Evolutionary conservation across 495 filamentous ascomycete species (phyloP).

Genomic region (Xylaria longipes): DNA sequence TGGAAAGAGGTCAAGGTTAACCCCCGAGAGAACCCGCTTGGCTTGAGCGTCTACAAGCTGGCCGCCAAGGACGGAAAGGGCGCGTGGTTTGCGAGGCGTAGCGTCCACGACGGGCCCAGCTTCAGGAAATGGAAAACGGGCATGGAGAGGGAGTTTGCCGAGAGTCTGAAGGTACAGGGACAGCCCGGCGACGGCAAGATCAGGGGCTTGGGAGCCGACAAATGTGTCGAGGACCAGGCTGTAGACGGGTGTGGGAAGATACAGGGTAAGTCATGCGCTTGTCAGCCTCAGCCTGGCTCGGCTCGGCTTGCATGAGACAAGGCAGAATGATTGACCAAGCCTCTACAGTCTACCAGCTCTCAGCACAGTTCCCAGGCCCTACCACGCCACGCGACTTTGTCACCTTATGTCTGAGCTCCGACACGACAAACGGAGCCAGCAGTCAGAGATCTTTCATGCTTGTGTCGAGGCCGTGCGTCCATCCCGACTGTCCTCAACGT

Average conservation of each 20-base stretch:
- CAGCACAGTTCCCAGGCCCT: conserved; percentile 88
- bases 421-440: conserved; percentile 32
- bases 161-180: conserved; percentile 65
- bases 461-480: conserved; percentile 81
- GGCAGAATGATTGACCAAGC: conserved; percentile 14
- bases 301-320: neutral
- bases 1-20: conserved; percentile 86
- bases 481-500: conserved; percentile 71
- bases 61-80: conserved; percentile 80
- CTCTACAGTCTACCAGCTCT: conserved; percentile 76
- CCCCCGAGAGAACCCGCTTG: conserved; percentile 75
- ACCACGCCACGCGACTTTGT: conserved; percentile 90
- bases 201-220: conserved; percentile 83
- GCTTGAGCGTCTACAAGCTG: conserved; percentile 80
- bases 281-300: neutral
- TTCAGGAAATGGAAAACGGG: conserved; percentile 73
- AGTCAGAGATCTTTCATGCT: conserved; percentile 74
- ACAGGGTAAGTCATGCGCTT: conserved; percentile 54
- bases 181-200: conserved; percentile 73
- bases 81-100: conserved; percentile 87
- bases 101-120: conserved; percentile 72
- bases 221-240: conserved; percentile 64
- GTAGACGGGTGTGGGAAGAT: conserved; percentile 62
- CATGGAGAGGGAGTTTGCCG: conserved; percentile 66
- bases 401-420: conserved; percentile 69